Evolutionary conservation across 2,329 filamentous ascomycete species (phyloP), one percentile per base, ranked within the genome.

Genomic region (Colletotrichum sojae): DNA sequence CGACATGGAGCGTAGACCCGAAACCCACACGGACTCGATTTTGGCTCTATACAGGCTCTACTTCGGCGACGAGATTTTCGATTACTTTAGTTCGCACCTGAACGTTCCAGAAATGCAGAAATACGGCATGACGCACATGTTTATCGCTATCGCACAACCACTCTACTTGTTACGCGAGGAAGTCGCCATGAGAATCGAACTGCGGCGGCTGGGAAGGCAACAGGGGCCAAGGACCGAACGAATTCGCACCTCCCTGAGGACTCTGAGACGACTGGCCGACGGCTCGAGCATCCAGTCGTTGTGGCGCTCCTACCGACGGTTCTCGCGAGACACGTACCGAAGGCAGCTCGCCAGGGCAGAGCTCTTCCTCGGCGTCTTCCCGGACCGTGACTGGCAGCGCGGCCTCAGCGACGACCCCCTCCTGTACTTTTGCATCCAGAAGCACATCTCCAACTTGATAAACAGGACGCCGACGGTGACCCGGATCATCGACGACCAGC

Each of bases 101-200:
- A 49, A 40, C 5, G n/a, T 10, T 18, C 3, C 16, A 1, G 25
- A 22, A n/a, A 48, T 22, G 25, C 10, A 60, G 18, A 48, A 6
- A 16, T 27, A 60, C 4, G 46, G 49, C 6, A 60, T 60, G 57
- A 48, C 18, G 9, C 57, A 49, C n/a, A 51, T 51, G 12, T 51
- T 51, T 0, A 51, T 48, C 15, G 46, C 57, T 8, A 46, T 25
- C 16, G 25, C 57, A 6, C 57, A 60, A 16, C 25, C 45, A 4
- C 43, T 60, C 5, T 49, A 36, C 20, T n/a, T 46, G n/a, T 13
- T 60, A 20, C 45, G 57, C 8, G 31, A 16, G 13, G 27, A n/a
- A 4, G 46, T 60, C 18, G 57, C 57, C 25, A 18, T 8, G 12
- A 49, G 46, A 51, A 20, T 18, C 13, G 16, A 18, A 12, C 57